Base-by-base conservation (phyloP, 768 basidiomycete species). In the Leccinum truebloodii region DNA sequence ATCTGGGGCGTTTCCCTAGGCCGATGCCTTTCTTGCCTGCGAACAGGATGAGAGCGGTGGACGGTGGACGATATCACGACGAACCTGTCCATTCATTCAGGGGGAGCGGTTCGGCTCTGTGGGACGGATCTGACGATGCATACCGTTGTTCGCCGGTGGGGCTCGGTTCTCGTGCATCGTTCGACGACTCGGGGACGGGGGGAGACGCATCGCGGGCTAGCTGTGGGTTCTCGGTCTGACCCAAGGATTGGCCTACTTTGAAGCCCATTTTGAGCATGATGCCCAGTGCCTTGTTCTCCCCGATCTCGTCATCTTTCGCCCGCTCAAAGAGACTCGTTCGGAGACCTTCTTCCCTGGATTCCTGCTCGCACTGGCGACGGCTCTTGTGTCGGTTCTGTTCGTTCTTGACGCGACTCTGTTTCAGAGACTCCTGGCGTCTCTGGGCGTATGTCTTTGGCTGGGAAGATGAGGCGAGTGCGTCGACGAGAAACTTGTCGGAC, bases 201-300 rank as follows among this genome's bases (percentile, higher is more conserved):
- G 60, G 26, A 39, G 59, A 20, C 32, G 49, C 9, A 46, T 2
- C 58, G 7, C 24, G 50, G 52, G 57, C 41, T 26, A 41, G 39
- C 18, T 58, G 61, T 57, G 54, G 55, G 58, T 56, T 59, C 14
- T 65, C 67, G 24, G 69, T 55, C 68, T 75, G 79, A 18, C 92
- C 92, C 30, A 94, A 80, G 14, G 90, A 80, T 71, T 93, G 86
- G 16, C 93, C 93, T 3, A 90, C 86, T 75, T 88, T 89, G 78
- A 92, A 95, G 1, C 93, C 93, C 93, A 94, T 94, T 77, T 90
- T 94, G 83, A 90, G 86, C 93, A 95, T 95, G 79, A 95, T 94
- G 18, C 84, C 82, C 57, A 94, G 77, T 8, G 92, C 93, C 71
- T 93, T 94, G 77, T 84, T 93, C 48, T 82, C 79, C 16, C 65